Percentiles rank a stretch among this genome's conserved stretches.
Evolutionary conservation across 441 rosid genomes (phyloP).

Genomic region (Arabidopsis hybrid): DNA sequence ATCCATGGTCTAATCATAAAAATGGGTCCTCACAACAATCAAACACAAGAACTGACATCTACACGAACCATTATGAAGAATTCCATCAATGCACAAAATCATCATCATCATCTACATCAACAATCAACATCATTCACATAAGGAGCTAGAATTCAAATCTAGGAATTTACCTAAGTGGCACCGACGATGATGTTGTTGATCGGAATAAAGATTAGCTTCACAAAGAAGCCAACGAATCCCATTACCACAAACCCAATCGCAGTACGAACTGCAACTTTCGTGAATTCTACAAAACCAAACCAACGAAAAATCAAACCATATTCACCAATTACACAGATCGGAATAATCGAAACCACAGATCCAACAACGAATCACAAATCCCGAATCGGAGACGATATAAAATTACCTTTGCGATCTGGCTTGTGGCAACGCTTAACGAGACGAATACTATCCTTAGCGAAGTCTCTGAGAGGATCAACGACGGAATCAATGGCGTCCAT

Average conservation of each 20-base stretch:
- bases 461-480: slow-evolving; percentile 85
- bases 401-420: slow-evolving; percentile 84
- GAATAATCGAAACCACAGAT: neutral
- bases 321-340: neutral
- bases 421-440: slow-evolving; percentile 93
- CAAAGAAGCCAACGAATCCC: slow-evolving; percentile 90
- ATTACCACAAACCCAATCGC: slow-evolving; percentile 86
- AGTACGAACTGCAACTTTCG: slow-evolving; percentile 84
- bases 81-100: neutral
- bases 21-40: too few species aligned
- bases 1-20: too few species aligned
- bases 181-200: slow-evolving; percentile 88
- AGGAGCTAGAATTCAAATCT: too few species aligned
- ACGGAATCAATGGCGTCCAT: slow-evolving; percentile 89
- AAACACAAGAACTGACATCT: neutral
- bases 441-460: slow-evolving; percentile 82
- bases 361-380: too few species aligned
- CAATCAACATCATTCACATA: neutral
- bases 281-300: slow-evolving; percentile 57
- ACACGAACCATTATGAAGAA: neutral
- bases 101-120: too few species aligned
- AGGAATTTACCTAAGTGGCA: slow-evolving; percentile 52
- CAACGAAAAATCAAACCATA: neutral
- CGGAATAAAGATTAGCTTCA: slow-evolving; percentile 84
- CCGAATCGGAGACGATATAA: too few species aligned